Evolutionary conservation across 106 monocot species (phyloP).

Genomic region (Agapanthus africanus): DNA sequence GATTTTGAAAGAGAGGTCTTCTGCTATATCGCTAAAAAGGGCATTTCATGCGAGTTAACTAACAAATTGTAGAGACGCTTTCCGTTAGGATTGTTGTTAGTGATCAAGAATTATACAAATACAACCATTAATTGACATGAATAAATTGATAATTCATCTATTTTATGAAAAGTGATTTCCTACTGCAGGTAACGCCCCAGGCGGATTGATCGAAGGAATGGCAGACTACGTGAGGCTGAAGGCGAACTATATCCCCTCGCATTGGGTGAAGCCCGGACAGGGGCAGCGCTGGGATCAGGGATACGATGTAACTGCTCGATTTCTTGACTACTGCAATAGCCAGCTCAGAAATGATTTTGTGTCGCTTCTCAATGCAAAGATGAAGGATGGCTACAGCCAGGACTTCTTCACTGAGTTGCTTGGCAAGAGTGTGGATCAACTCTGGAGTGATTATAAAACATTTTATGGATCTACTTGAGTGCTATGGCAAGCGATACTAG

Average conservation of each 20-base stretch:
- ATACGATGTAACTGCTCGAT: conserved; percentile 49
- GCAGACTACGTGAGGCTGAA: conserved; percentile 61
- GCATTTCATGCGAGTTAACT: too few species aligned
- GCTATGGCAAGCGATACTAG: too few species aligned
- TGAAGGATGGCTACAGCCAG: conserved; percentile 53
- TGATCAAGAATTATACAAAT: too few species aligned
- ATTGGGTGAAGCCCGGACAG: conserved; percentile 42
- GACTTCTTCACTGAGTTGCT: conserved; percentile 37
- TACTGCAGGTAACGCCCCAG: conserved; percentile 1
- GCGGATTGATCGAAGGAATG: conserved; percentile 52
- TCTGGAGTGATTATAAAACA: conserved; percentile 57
- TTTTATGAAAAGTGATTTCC: too few species aligned
- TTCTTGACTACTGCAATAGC: conserved; percentile 48
- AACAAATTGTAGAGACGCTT: too few species aligned
- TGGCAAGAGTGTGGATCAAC: conserved; percentile 43
- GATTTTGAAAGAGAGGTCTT: too few species aligned
- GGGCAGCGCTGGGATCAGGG: conserved; percentile 52
- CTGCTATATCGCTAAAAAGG: too few species aligned
- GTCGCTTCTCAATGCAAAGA: conserved; percentile 43
- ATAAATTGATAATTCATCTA: too few species aligned
- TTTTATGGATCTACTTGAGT: too few species aligned
- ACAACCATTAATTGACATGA: too few species aligned
- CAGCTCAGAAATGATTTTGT: conserved; percentile 35
- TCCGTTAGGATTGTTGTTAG: too few species aligned
- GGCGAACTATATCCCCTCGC: conserved; percentile 31